Evolutionary conservation across 306 rosid genomes (phyloP), one percentile per base, ranked within the genome.

Genomic region (Dalbergia cochinchinensis): DNA sequence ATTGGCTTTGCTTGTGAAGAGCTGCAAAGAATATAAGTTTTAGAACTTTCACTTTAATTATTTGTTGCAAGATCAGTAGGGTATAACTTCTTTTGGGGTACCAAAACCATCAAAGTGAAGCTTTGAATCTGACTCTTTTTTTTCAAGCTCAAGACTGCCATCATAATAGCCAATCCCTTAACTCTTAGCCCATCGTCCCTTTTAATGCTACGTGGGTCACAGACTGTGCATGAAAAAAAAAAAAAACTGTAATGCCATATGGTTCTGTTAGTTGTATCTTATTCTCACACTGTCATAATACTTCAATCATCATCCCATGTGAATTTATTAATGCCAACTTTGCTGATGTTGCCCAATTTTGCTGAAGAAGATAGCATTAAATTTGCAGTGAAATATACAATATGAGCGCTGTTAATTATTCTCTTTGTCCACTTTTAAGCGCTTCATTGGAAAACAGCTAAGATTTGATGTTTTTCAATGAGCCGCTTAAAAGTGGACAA

Each of bases 11-110:
- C 98, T 92, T 94, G 97, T 82, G 62, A 76, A 83, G 90, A 85
- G 96, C 89, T 85, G 81, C 96, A 94, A 92, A 91, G 97, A 94
- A 94, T 92, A 91, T 92, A 75, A 90, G 88, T 80, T 83, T 72
- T 79, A 63, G 82, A 74, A 53, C 87, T 90, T 90, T 87, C 74
- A 35, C 94, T 92, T 91, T 92, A 50, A 12, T 48, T 48, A 84
- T 76, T 76, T 85, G 85, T 84, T 85, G 88, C 84, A 89, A 86
- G 77, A 26, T 26, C 31, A 67, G 83, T 54, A 82, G 82, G 86
- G 80, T 78, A 76, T 69, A 87, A 83, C 76, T 64, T 73, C 69
- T 80, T 60, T 72, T 67, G 50, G 78, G 44, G 76, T 57, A 66
- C 64, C 71, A 66, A 83, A 83, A 11, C n/a, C 66, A 86, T 82